Percentiles rank a stretch among this genome's conserved stretches.
phyloP scores from a whole-genome alignment of 495 filamentous ascomycete genomes.

The Daldinia grandis region DNA sequence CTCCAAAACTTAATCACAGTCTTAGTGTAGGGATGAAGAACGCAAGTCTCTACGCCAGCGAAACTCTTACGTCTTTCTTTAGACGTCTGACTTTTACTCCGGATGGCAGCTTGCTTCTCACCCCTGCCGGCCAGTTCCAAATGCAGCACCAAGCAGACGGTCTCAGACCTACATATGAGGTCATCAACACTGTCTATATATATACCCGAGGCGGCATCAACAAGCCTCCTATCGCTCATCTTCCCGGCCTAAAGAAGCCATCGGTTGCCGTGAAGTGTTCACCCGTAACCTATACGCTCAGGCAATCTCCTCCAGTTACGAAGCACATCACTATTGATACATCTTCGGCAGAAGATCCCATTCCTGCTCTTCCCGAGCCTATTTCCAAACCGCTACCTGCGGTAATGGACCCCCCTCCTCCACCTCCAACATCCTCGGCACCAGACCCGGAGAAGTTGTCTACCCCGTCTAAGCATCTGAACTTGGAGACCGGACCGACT shows the following conservation, averaged over 20 bases:
- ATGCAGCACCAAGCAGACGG: slow-evolving; percentile 76
- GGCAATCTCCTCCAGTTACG: slow-evolving; percentile 71
- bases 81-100: slow-evolving; percentile 92
- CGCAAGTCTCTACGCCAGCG: slow-evolving; percentile 93
- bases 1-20: slow-evolving; percentile 73
- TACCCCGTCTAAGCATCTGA: slow-evolving; percentile 55
- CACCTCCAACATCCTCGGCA: slow-evolving; percentile 64
- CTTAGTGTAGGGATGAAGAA: slow-evolving; percentile 76
- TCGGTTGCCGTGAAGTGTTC: slow-evolving; percentile 97
- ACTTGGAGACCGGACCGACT: slow-evolving; percentile 61
- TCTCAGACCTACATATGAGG: slow-evolving; percentile 77
- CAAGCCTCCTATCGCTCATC: slow-evolving; percentile 95
- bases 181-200: slow-evolving; percentile 97
- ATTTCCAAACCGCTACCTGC: slow-evolving; percentile 66
- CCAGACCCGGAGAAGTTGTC: slow-evolving; percentile 54
- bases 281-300: slow-evolving; percentile 83
- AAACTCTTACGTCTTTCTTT: slow-evolving; percentile 98
- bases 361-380: slow-evolving; percentile 84
- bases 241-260: slow-evolving; percentile 98
- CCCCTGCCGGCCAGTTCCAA: slow-evolving; percentile 95
- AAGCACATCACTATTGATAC: slow-evolving; percentile 95
- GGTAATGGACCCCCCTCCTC: slow-evolving; percentile 88
- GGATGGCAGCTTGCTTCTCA: slow-evolving; percentile 93
- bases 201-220: slow-evolving; percentile 97
- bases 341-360: slow-evolving; percentile 82